phyloP scores from a whole-genome alignment of 352 stramenopile genomes.

The Elongisporangium prolatum region DNA sequence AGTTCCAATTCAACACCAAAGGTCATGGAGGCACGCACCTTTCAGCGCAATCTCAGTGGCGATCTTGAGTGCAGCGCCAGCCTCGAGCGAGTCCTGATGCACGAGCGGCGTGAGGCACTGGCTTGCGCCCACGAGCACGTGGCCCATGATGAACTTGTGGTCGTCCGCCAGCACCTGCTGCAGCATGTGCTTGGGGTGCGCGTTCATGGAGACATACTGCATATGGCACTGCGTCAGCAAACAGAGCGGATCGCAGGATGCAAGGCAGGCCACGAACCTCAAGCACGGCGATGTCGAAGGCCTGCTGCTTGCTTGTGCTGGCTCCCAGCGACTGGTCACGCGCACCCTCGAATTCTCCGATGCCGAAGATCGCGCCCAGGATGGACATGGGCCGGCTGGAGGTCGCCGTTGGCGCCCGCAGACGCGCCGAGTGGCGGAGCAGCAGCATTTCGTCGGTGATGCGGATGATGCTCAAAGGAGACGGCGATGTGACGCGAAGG shows the following conservation, averaged over 20 bases:
- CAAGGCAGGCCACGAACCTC: slow-evolving; percentile 24
- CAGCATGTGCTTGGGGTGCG: slow-evolving; percentile 69
- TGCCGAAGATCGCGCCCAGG: slow-evolving; percentile 72
- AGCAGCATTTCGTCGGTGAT: background rate
- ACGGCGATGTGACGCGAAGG: background rate
- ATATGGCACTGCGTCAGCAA: background rate
- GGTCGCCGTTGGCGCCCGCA: background rate
- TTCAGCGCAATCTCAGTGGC: slow-evolving; percentile 30
- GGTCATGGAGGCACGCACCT: slow-evolving; percentile 14
- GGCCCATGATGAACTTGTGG: slow-evolving; percentile 73
- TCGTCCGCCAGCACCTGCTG: slow-evolving; percentile 61
- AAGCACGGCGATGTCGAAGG: slow-evolving; percentile 64
- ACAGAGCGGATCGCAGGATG: background rate
- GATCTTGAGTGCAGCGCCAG: slow-evolving; percentile 20
- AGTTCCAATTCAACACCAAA: background rate
- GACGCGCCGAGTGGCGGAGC: background rate
- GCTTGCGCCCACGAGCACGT: slow-evolving; percentile 75
- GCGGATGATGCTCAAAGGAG: slow-evolving; percentile 1
- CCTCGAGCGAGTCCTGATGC: slow-evolving; percentile 64
- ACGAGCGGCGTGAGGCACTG: slow-evolving; percentile 60
- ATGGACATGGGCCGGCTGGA: slow-evolving; percentile 49
- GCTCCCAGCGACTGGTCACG: slow-evolving; percentile 51
- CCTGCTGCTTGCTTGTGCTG: slow-evolving; percentile 61
- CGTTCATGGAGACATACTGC: slow-evolving; percentile 79
- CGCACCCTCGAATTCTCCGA: slow-evolving; percentile 73